Percentiles rank a stretch among this genome's conserved stretches.
Conservation (phyloP, 768 basidiomycete species). For the Naganishia onofrii region DNA sequence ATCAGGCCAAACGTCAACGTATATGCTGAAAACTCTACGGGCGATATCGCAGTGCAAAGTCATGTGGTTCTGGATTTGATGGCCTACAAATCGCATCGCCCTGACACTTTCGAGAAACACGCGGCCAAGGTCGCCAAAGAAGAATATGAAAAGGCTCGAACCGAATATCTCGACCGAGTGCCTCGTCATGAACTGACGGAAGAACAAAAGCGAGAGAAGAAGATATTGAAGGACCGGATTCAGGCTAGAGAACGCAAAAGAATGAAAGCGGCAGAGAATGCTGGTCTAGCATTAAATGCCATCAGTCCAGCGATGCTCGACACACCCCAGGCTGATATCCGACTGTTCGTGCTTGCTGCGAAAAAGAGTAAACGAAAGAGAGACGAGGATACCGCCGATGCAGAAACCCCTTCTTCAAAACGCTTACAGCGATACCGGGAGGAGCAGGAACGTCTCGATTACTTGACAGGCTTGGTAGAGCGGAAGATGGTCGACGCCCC, state of each 20-base stretch:
- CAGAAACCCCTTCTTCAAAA: not conserved
- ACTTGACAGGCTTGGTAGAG: not conserved
- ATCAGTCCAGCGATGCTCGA: not conserved
- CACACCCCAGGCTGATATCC: not conserved
- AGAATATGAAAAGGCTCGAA: conserved; percentile 2
- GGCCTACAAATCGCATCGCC: not conserved
- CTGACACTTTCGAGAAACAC: not conserved
- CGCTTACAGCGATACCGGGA: not conserved
- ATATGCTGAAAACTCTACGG: not conserved
- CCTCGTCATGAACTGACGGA: not conserved
- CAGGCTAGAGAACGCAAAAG: not conserved
- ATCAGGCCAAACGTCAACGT: not conserved
- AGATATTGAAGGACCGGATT: not conserved
- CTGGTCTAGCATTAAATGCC: not conserved
- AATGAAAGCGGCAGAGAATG: not conserved
- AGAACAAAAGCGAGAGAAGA: conserved; percentile 6
- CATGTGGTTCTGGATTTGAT: not conserved
- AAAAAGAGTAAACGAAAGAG: conserved; percentile 8
- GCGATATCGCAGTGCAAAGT: not conserved
- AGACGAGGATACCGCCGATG: not conserved
- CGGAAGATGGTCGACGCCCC: no score
- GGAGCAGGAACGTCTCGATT: conserved; percentile 1
- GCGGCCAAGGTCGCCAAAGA: not conserved
- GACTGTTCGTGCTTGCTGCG: not conserved
- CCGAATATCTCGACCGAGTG: not conserved